Evolutionary conservation across 257 asterid genomes (phyloP).

Genomic region (Knoxia roxburghii): DNA sequence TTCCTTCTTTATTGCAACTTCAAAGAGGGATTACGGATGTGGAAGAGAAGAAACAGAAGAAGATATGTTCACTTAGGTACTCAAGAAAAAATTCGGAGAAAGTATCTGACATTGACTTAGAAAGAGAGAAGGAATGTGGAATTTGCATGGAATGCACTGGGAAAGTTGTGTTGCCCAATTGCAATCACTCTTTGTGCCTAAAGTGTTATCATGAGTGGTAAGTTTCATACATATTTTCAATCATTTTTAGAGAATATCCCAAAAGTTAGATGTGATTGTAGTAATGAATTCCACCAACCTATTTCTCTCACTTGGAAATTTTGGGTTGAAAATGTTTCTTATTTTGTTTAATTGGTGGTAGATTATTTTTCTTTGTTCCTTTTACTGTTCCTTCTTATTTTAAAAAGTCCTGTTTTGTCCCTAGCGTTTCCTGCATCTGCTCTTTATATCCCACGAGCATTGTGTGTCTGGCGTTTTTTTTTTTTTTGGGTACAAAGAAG

Average conservation of each 20-base stretch:
- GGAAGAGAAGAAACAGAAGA: slow-evolving; percentile 31
- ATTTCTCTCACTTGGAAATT: not conserved
- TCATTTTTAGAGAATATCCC: not conserved
- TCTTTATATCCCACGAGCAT: not conserved
- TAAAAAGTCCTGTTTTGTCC: not conserved
- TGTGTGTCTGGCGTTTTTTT: too few relatives aligned
- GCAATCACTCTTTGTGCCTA: slow-evolving; percentile 33
- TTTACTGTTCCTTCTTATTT: not conserved
- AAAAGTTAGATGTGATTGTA: not conserved
- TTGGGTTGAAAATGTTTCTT: not conserved
- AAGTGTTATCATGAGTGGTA: slow-evolving; percentile 30
- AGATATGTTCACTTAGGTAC: slow-evolving; percentile 25
- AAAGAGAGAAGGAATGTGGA: slow-evolving; percentile 35
- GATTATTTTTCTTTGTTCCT: too few relatives aligned
- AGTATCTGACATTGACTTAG: slow-evolving; percentile 20
- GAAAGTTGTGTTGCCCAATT: slow-evolving; percentile 29
- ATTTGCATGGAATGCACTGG: slow-evolving; percentile 31
- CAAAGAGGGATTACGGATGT: slow-evolving; percentile 34
- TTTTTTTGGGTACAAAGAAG: too few relatives aligned
- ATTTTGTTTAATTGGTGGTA: not conserved
- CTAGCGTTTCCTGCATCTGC: not conserved
- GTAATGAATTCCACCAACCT: slow-evolving; percentile 1
- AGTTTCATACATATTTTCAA: not conserved
- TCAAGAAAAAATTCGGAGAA: slow-evolving; percentile 14
- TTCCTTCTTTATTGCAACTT: slow-evolving; percentile 35